Percentiles rank a stretch among this genome's conserved stretches.
phyloP scores from a whole-genome alignment of 495 filamentous ascomycete species.

The Pyrenula aspistea region DNA sequence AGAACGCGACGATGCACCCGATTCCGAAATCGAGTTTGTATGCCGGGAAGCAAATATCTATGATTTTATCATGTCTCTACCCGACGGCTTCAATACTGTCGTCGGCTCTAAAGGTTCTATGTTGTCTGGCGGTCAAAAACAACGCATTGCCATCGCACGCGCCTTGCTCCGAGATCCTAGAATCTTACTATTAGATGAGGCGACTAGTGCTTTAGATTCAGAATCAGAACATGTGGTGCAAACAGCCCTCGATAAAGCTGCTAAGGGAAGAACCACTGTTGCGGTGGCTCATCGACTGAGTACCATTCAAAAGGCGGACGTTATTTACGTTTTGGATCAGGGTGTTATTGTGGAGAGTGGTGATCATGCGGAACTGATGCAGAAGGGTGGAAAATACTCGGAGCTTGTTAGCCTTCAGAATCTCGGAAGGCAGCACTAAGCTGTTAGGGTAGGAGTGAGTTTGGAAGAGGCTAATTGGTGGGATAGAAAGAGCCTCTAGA shows the following conservation, averaged over 20 bases:
- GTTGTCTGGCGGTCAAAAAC: conserved; percentile 56
- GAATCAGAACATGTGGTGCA: conserved; percentile 62
- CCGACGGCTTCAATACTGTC: conserved; percentile 37
- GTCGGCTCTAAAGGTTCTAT: conserved; percentile 47
- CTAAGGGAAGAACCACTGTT: conserved; percentile 23
- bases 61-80: conserved; percentile 54
- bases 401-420: conserved; percentile 15
- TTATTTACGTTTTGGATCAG: conserved; percentile 27
- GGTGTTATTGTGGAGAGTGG: conserved; percentile 25
- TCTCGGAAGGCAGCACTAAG: neutral
- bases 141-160: conserved; percentile 51
- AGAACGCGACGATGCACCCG: conserved; percentile 47
- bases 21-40: conserved; percentile 52
- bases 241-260: conserved; percentile 38
- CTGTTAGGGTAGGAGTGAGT: neutral
- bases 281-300: conserved; percentile 37
- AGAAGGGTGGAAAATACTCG: conserved; percentile 22
- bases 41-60: conserved; percentile 69
- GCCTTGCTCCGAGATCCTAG: conserved; percentile 46
- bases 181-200: conserved; percentile 39
- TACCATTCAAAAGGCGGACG: conserved; percentile 32
- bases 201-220: conserved; percentile 41
- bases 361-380: conserved; percentile 26
- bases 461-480: neutral
- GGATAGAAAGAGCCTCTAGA: neutral